Evolutionary conservation across 2,329 filamentous ascomycete species (phyloP).

Genomic region (Diaporthe ilicicola): DNA sequence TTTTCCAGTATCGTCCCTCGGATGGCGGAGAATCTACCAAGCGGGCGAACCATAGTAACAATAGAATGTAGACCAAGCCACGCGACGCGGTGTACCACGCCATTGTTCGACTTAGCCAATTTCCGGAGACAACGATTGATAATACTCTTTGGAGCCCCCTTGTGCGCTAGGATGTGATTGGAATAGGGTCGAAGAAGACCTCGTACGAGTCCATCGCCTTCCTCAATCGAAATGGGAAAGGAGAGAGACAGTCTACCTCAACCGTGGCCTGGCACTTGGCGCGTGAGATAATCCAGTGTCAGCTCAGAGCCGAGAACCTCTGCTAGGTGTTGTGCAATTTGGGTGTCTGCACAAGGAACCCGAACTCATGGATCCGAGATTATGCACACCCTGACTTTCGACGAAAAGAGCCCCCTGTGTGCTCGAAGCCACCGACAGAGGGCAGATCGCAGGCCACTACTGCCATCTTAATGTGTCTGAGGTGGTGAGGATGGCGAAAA

Average conservation of each 20-base stretch:
- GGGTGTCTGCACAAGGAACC: neutral
- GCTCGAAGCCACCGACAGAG: too few relatives aligned
- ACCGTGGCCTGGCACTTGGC: neutral
- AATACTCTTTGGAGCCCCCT: neutral
- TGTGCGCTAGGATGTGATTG: neutral
- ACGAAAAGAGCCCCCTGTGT: neutral
- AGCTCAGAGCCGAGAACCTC: neutral
- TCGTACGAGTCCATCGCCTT: neutral
- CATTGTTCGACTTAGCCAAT: slow-evolving; percentile 8
- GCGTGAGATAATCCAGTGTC: neutral
- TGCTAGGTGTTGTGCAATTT: neutral
- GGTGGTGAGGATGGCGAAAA: neutral
- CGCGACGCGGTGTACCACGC: slow-evolving; percentile 26
- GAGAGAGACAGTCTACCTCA: neutral
- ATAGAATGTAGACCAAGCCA: slow-evolving; percentile 15
- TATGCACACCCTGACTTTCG: neutral
- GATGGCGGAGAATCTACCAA: slow-evolving; percentile 16
- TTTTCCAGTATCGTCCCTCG: neutral
- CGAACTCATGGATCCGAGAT: neutral
- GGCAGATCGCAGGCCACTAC: neutral
- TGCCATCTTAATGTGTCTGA: neutral
- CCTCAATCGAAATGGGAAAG: neutral
- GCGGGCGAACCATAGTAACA: slow-evolving; percentile 1
- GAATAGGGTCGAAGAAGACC: neutral
- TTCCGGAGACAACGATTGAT: neutral